Percentiles rank a stretch among this genome's conserved stretches.
phyloP scores from a whole-genome alignment of 2,329 filamentous ascomycete species.

The Elsinoe arachidis region DNA sequence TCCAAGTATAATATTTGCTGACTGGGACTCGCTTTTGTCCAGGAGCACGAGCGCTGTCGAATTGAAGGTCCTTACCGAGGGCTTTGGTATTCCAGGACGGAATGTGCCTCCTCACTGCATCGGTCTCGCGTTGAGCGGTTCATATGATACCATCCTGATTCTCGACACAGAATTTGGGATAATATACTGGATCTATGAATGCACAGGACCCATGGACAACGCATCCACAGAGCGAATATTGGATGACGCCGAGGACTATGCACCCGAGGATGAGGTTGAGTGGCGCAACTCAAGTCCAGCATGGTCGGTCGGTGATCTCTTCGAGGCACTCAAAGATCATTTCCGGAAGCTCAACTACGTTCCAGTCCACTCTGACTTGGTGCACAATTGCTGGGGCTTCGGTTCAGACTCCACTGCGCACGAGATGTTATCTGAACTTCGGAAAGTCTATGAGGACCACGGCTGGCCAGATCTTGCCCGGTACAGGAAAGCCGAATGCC shows the following conservation, averaged over 20 bases:
- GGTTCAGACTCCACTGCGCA: too few species aligned
- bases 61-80: too few species aligned
- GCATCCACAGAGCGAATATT: background rate
- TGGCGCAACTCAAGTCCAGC: background rate
- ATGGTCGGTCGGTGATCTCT: background rate
- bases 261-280: background rate
- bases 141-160: background rate
- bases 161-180: background rate
- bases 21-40: too few species aligned
- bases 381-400: background rate
- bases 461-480: conserved; percentile 6
- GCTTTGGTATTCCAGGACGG: background rate
- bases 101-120: background rate
- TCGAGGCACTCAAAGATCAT: background rate
- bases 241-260: background rate
- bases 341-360: background rate
- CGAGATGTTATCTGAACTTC: too few species aligned
- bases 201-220: background rate
- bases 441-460: conserved; percentile 11
- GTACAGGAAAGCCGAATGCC: background rate
- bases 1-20: too few species aligned
- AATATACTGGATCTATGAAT: background rate
- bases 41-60: too few species aligned
- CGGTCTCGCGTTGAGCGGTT: background rate
- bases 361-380: background rate